phyloP scores from a whole-genome alignment of 2,329 filamentous ascomycete genomes.

The Cytospora paraplurivora region DNA sequence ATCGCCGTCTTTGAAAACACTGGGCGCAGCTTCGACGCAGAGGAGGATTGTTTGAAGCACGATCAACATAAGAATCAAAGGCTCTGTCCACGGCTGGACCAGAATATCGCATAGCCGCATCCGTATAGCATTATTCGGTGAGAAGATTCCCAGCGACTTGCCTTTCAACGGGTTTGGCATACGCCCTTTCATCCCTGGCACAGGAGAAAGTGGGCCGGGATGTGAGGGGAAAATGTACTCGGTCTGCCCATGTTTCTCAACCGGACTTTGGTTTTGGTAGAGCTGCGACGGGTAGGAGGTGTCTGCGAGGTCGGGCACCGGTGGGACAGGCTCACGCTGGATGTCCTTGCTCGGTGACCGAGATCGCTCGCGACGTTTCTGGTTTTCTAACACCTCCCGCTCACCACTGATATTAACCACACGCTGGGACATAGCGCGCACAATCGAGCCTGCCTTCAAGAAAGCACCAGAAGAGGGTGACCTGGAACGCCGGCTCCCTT shows the following conservation, averaged over 20 bases:
- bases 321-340: slow-evolving; percentile 52
- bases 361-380: slow-evolving; percentile 62
- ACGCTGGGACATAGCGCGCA: slow-evolving; percentile 89
- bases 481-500: slow-evolving; percentile 56
- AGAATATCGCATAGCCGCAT: slow-evolving; percentile 78
- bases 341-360: slow-evolving; percentile 56
- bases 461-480: slow-evolving; percentile 67
- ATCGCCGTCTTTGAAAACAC: slow-evolving; percentile 66
- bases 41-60: slow-evolving; percentile 86
- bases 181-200: slow-evolving; percentile 34
- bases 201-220: slow-evolving; percentile 37
- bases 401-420: slow-evolving; percentile 98
- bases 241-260: slow-evolving; percentile 48
- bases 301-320: slow-evolving; percentile 47
- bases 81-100: slow-evolving; percentile 84
- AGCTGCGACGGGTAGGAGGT: slow-evolving; percentile 56
- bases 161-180: slow-evolving; percentile 80
- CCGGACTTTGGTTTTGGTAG: slow-evolving; percentile 40
- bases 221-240: slow-evolving; percentile 38
- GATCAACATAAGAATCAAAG: slow-evolving; percentile 83
- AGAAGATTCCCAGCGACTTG: slow-evolving; percentile 82
- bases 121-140: slow-evolving; percentile 74
- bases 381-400: slow-evolving; percentile 77
- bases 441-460: slow-evolving; percentile 71
- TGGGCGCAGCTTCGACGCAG: slow-evolving; percentile 75